These are phyloP conservation scores for Leishmania martiniquensis DNA, from an alignment of 208 protist genomes.

Conservation along the genomic window DNA sequence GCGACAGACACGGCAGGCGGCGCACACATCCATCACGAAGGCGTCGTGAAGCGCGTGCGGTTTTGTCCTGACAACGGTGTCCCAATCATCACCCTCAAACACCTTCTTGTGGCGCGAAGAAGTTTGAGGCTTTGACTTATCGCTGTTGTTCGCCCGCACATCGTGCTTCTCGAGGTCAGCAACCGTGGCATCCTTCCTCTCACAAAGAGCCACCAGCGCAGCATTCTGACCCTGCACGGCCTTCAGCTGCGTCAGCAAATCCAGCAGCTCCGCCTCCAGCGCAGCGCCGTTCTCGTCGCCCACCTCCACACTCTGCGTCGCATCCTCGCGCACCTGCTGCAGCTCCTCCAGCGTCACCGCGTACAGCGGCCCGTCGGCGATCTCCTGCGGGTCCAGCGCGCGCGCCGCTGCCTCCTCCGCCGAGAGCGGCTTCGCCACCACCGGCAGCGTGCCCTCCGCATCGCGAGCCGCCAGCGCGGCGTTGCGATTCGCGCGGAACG, in stretches of 20 bases:
- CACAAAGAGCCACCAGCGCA: conserved; percentile 1
- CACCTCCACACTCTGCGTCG: conserved; percentile 3
- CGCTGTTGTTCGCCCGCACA: conserved; percentile 23
- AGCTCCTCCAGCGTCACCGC: conserved; percentile 28
- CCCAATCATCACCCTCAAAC: conserved; percentile 43
- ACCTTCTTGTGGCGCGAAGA: background rate
- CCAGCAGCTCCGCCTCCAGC: conserved; percentile 22
- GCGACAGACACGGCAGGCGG: conserved; percentile 41
- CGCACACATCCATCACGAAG: conserved; percentile 37
- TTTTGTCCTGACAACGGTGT: background rate
- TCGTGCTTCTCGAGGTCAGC: conserved; percentile 29
- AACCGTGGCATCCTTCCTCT: conserved; percentile 13
- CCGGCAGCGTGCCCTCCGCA: conserved; percentile 31
- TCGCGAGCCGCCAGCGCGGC: conserved; percentile 29
- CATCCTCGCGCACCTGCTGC: conserved; percentile 4
- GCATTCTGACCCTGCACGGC: conserved; percentile 23
- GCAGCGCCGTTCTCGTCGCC: conserved; percentile 10
- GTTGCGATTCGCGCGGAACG: conserved; percentile 26
- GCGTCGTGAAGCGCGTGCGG: conserved; percentile 37
- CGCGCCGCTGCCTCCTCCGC: conserved; percentile 21
- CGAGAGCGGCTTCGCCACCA: conserved; percentile 12
- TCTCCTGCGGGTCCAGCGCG: conserved; percentile 15
- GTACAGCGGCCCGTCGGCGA: conserved; percentile 23
- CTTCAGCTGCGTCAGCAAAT: conserved; percentile 35
- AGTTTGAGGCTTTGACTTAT: conserved; percentile 6